Conservation (phyloP, 1,139 yeast species). For the Suhomyces atakaporum region DNA sequence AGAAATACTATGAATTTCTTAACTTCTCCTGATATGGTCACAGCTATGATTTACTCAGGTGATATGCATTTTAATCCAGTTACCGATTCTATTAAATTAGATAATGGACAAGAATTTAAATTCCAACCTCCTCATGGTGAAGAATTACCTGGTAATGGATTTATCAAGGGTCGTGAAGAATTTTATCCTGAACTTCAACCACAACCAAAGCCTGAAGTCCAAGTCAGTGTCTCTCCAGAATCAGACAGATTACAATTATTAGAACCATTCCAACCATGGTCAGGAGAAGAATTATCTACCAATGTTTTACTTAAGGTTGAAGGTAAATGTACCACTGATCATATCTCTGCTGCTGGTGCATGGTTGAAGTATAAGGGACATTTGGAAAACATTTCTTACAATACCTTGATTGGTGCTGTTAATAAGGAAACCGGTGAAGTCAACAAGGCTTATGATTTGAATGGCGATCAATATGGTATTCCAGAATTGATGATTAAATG, state of each 20-base stretch:
- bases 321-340: slow-evolving; percentile 98
- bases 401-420: slow-evolving; percentile 95
- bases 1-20: slow-evolving; percentile 95
- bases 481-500: slow-evolving; percentile 98
- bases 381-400: slow-evolving; percentile 90
- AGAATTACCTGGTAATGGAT: slow-evolving; percentile 81
- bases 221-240: slow-evolving; percentile 72
- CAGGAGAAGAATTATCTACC: slow-evolving; percentile 76
- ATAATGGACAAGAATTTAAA: slow-evolving; percentile 68
- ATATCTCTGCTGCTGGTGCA: slow-evolving; percentile 98
- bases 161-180: slow-evolving; percentile 76
- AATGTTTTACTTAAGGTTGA: slow-evolving; percentile 84
- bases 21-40: slow-evolving; percentile 95
- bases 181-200: slow-evolving; percentile 88
- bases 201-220: slow-evolving; percentile 65
- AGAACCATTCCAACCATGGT: slow-evolving; percentile 87
- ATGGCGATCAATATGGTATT: slow-evolving; percentile 75
- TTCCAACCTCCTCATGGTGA: slow-evolving; percentile 74
- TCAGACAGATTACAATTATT: slow-evolving; percentile 71
- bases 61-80: slow-evolving; percentile 86
- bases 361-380: slow-evolving; percentile 99
- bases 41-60: slow-evolving; percentile 95
- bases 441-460: slow-evolving; percentile 83
- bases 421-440: slow-evolving; percentile 97
- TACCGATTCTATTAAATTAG: slow-evolving; percentile 67